Evolutionary conservation across 1,284 basidiomycete genomes (phyloP).

Genomic region (Apiotrichum mycotoxinovorans): DNA sequence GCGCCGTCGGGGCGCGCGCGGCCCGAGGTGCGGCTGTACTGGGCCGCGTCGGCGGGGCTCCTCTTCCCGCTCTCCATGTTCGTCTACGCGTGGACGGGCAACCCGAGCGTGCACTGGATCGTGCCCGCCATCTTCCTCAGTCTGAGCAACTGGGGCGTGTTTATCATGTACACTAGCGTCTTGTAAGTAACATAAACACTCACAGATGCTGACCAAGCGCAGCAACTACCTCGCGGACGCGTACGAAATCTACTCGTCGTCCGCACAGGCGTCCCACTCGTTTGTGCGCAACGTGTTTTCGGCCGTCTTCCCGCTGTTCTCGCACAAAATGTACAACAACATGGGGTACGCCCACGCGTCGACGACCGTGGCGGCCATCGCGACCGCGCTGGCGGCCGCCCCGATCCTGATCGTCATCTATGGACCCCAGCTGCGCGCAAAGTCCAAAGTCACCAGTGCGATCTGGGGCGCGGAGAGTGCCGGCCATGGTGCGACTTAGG

Average conservation of each 20-base stretch:
- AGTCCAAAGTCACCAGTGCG: constrained; percentile 42
- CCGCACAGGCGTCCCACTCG: constrained; percentile 48
- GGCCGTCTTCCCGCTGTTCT: constrained; percentile 44
- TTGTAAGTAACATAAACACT: constrained; percentile 34
- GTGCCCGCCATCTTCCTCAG: constrained; percentile 35
- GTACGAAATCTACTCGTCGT: constrained; percentile 47
- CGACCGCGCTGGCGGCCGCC: constrained; percentile 36
- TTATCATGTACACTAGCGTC: constrained; percentile 39
- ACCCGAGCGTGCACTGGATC: constrained; percentile 32
- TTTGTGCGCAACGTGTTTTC: constrained; percentile 44
- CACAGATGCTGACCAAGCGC: neutral
- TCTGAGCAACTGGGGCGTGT: constrained; percentile 34
- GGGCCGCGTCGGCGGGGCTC: constrained; percentile 41
- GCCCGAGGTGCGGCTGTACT: constrained; percentile 53
- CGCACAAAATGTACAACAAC: constrained; percentile 38
- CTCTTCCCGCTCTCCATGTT: constrained; percentile 39
- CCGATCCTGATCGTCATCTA: constrained; percentile 45
- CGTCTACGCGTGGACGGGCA: constrained; percentile 45
- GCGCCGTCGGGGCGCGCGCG: constrained; percentile 44
- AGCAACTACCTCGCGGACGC: constrained; percentile 47
- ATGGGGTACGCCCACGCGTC: constrained; percentile 44
- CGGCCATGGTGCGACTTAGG: neutral
- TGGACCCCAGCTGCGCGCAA: constrained; percentile 38
- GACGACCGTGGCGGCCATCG: constrained; percentile 43
- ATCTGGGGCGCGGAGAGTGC: neutral